Evolutionary conservation across 768 basidiomycete genomes (phyloP).

Genomic region (Tylopilus balloui): DNA sequence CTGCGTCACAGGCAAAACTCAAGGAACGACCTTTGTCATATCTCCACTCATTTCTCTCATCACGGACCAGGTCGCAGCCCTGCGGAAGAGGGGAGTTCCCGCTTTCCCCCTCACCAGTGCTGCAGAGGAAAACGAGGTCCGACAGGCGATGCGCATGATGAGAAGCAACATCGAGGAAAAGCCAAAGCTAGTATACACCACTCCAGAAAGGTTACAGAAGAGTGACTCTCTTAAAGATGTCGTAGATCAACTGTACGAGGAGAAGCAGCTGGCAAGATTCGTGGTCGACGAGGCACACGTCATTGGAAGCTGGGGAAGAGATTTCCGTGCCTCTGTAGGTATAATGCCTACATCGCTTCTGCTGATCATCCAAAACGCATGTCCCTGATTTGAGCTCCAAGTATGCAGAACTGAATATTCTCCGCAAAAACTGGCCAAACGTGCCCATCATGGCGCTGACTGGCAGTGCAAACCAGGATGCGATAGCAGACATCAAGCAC

Average conservation of each 20-base stretch:
- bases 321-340: constrained; percentile 80
- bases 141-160: constrained; percentile 41
- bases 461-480: constrained; percentile 82
- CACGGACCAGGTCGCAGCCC: constrained; percentile 75
- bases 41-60: constrained; percentile 88
- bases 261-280: constrained; percentile 71
- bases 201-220: constrained; percentile 82
- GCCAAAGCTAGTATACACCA: constrained; percentile 78
- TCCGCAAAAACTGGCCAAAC: constrained; percentile 70
- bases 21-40: constrained; percentile 85
- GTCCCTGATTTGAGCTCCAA: constrained; percentile 30
- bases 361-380: background rate
- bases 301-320: constrained; percentile 90
- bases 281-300: constrained; percentile 97
- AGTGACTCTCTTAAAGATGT: constrained; percentile 53
- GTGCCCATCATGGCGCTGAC: constrained; percentile 96
- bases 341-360: background rate
- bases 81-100: constrained; percentile 60
- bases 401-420: constrained; percentile 63
- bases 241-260: constrained; percentile 53
- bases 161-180: constrained; percentile 36
- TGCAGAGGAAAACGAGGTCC: constrained; percentile 37
- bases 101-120: constrained; percentile 68
- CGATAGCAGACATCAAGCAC: constrained; percentile 72
- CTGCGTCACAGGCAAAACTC: constrained; percentile 62